A percentile compares a stretch with the other conserved stretches of the same genome.
Evolutionary conservation across 176 grass and related monocot genomes (phyloP).

Genomic region (barley (Hordeum vulgare)): DNA sequence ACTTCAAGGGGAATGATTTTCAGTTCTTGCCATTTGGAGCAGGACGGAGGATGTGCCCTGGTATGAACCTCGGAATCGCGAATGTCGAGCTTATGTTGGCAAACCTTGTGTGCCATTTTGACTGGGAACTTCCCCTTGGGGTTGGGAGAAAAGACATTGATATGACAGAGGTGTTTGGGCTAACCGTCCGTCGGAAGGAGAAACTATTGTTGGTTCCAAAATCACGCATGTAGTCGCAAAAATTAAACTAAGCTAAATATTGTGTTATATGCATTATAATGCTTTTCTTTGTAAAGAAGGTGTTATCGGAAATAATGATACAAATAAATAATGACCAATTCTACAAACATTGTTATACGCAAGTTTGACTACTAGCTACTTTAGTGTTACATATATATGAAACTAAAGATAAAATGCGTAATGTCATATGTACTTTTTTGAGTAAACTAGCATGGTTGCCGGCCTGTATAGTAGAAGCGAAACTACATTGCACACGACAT

Average conservation of each 20-base stretch:
- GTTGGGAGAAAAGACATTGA: neutral
- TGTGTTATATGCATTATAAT: neutral
- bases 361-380: too few species aligned
- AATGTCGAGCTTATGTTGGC: neutral
- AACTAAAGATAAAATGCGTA: too few species aligned
- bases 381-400: too few species aligned
- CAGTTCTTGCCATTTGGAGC: neutral
- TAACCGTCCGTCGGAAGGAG: neutral
- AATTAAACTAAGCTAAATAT: neutral
- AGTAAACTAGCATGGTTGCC: too few species aligned
- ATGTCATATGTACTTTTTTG: too few species aligned
- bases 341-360: too few species aligned
- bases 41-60: neutral
- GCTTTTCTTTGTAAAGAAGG: neutral
- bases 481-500: too few species aligned
- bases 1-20: neutral
- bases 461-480: too few species aligned
- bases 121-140: neutral
- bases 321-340: neutral
- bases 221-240: neutral
- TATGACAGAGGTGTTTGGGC: neutral
- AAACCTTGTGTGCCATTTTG: neutral
- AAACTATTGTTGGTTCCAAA: neutral
- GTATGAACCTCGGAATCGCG: neutral
- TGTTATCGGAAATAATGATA: neutral